These are phyloP conservation scores for Marchantia polymorpha DNA, from an alignment of 225 moss, liverwort and hornwort species.

Conservation along the genomic window DNA sequence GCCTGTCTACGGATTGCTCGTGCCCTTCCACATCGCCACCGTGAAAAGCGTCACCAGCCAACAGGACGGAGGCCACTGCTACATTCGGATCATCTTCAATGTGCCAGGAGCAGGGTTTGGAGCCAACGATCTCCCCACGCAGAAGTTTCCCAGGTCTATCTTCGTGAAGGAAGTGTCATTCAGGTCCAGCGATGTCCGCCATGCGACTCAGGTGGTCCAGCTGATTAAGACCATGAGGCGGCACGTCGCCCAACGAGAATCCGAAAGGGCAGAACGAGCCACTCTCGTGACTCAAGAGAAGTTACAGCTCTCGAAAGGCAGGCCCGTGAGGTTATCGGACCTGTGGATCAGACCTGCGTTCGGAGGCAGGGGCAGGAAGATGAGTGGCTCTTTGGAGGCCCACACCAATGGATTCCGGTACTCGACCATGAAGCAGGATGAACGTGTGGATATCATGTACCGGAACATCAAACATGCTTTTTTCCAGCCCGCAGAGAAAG, in stretches of 20 bases:
- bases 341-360: conserved; percentile 93
- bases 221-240: conserved; percentile 92
- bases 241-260: conserved; percentile 93
- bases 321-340: conserved; percentile 88
- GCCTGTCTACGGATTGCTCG: conserved; percentile 80
- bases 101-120: conserved; percentile 93
- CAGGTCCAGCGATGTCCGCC: conserved; percentile 91
- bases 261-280: conserved; percentile 91
- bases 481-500: conserved; percentile 99
- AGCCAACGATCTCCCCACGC: conserved; percentile 74
- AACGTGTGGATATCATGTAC: conserved; percentile 91
- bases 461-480: conserved; percentile 99
- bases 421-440: conserved; percentile 97
- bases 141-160: conserved; percentile 73
- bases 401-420: conserved; percentile 94
- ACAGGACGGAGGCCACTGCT: conserved; percentile 97
- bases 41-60: conserved; percentile 98
- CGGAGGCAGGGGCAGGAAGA: conserved; percentile 94
- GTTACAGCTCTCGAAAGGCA: conserved; percentile 70
- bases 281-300: conserved; percentile 95
- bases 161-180: conserved; percentile 97
- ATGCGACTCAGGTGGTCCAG: conserved; percentile 99
- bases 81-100: conserved; percentile 94
- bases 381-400: conserved; percentile 91
- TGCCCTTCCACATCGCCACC: conserved; percentile 95